Percentiles rank a stretch among this genome's conserved stretches.
Evolutionary conservation across 2,329 filamentous ascomycete species (phyloP).

Genomic region (Dactylellina drechsleri): DNA sequence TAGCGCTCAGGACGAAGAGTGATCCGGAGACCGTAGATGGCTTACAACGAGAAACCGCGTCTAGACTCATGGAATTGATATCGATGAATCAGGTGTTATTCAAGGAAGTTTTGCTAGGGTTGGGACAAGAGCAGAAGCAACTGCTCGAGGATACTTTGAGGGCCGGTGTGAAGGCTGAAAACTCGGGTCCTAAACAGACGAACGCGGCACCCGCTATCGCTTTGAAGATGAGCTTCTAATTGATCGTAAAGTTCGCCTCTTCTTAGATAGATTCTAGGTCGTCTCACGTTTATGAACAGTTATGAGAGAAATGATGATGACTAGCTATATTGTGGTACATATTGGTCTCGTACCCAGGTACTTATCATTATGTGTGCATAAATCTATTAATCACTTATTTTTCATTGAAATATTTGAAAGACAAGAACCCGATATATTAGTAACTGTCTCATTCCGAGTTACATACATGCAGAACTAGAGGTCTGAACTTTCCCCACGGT

Average conservation of each 20-base stretch:
- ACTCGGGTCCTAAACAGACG: slow-evolving; percentile 65
- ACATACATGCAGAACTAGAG: too few relatives aligned
- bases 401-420: too few relatives aligned
- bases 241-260: too few relatives aligned
- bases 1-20: slow-evolving; percentile 68
- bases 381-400: too few relatives aligned
- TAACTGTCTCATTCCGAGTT: too few relatives aligned
- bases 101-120: slow-evolving; percentile 74
- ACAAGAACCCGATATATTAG: too few relatives aligned
- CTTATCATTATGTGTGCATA: too few relatives aligned
- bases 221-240: slow-evolving; percentile 75
- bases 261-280: too few relatives aligned
- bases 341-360: too few relatives aligned
- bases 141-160: slow-evolving; percentile 85
- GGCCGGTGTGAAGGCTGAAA: slow-evolving; percentile 63
- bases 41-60: slow-evolving; percentile 77
- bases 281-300: too few relatives aligned
- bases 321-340: too few relatives aligned
- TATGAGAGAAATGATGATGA: too few relatives aligned
- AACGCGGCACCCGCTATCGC: slow-evolving; percentile 80
- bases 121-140: slow-evolving; percentile 75
- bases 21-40: slow-evolving; percentile 60
- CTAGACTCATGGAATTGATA: slow-evolving; percentile 81
- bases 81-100: slow-evolving; percentile 78
- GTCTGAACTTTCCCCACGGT: neutral